Conservation (phyloP, 75 land plant genomes). For the Larix kaempferi region DNA sequence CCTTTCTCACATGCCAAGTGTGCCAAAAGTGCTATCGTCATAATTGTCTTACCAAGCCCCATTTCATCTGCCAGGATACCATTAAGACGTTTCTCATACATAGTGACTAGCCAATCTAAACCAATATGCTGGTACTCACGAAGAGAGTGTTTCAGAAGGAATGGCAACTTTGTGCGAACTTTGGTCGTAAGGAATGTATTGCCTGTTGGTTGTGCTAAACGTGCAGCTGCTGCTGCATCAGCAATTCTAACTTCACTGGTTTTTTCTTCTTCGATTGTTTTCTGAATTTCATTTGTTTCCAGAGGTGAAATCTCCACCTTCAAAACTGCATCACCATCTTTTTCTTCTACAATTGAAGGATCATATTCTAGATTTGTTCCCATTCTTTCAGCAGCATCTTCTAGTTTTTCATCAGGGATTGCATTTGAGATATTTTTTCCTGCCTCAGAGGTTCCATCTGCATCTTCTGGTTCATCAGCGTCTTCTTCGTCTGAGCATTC, state of each 20-base stretch:
- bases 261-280: slow-evolving; percentile 33
- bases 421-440: slow-evolving; percentile 9
- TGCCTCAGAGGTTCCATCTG: slow-evolving; percentile 13
- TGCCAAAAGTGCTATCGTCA: slow-evolving; percentile 96
- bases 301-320: slow-evolving; percentile 1
- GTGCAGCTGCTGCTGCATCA: slow-evolving; percentile 98
- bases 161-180: slow-evolving; percentile 95
- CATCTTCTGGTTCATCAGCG: slow-evolving; percentile 15
- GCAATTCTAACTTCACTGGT: slow-evolving; percentile 72
- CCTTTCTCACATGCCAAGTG: slow-evolving; percentile 99
- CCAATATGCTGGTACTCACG: slow-evolving; percentile 99
- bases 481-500: slow-evolving; percentile 14
- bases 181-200: slow-evolving; percentile 96
- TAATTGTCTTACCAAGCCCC: slow-evolving; percentile 99
- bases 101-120: slow-evolving; percentile 98
- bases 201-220: slow-evolving; percentile 97
- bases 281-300: background rate
- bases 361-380: background rate
- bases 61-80: slow-evolving; percentile 99
- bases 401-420: background rate
- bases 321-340: slow-evolving; percentile 26
- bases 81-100: slow-evolving; percentile 98
- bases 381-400: background rate
- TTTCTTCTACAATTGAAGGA: slow-evolving; percentile 26
- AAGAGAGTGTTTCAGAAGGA: slow-evolving; percentile 88